Percentiles rank a stretch among this genome's conserved stretches.
Conservation (phyloP, 2,329 filamentous ascomycete genomes). For the Davidsoniella australis region DNA sequence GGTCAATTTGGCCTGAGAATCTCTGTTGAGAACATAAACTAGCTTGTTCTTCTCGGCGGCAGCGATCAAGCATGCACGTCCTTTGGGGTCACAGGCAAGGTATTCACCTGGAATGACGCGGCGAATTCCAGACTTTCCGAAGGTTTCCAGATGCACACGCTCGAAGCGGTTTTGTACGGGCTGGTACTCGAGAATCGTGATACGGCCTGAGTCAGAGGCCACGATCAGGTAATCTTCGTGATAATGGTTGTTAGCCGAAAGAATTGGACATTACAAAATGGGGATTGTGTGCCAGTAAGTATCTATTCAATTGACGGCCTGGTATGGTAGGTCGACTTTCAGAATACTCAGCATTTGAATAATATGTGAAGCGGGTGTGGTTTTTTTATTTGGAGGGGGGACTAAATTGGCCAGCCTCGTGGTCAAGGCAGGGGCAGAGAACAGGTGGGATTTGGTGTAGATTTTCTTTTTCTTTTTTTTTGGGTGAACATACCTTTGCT, state of each 20-base stretch:
- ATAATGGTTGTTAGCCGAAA: too few species aligned
- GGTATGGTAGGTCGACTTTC: slow-evolving; percentile 3
- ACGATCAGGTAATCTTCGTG: slow-evolving; percentile 81
- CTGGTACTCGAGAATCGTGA: slow-evolving; percentile 84
- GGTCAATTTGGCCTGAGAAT: slow-evolving; percentile 82
- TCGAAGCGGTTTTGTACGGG: slow-evolving; percentile 74
- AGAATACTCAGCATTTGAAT: slow-evolving; percentile 10
- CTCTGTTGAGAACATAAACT: slow-evolving; percentile 93
- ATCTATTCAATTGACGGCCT: slow-evolving; percentile 6
- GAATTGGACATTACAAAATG: background rate
- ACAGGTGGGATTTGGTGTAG: background rate
- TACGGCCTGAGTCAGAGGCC: slow-evolving; percentile 85
- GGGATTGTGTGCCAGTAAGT: background rate
- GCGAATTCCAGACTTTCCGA: slow-evolving; percentile 88
- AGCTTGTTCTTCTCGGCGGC: slow-evolving; percentile 98
- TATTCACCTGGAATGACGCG: slow-evolving; percentile 93
- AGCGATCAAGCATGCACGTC: slow-evolving; percentile 83
- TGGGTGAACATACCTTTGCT: slow-evolving; percentile 66
- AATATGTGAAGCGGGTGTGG: background rate
- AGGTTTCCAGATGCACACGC: slow-evolving; percentile 87
- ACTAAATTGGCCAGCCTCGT: background rate
- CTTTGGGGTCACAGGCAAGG: slow-evolving; percentile 86
- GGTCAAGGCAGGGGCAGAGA: background rate
- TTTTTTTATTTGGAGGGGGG: background rate
- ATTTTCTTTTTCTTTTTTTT: background rate